These are phyloP conservation scores for Eucalyptus sideroxylon DNA, from an alignment of 345 rosid species.

Conservation along the genomic window DNA sequence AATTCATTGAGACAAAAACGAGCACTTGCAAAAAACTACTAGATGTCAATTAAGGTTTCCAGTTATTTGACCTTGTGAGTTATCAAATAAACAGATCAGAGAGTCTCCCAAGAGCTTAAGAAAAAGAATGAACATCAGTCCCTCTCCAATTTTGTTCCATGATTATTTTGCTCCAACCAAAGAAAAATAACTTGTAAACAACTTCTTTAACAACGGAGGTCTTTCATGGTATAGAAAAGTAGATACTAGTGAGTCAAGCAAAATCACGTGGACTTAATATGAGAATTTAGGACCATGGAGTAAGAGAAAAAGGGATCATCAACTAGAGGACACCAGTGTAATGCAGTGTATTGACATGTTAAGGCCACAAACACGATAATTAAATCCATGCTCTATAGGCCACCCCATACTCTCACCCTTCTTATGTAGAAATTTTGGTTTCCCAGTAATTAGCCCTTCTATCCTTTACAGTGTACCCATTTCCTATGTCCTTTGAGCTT, in stretches of 20 bases:
- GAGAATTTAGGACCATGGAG: background rate
- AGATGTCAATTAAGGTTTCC: background rate
- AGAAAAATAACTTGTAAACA: background rate
- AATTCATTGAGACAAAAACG: background rate
- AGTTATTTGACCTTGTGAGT: background rate
- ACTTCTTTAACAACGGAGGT: background rate
- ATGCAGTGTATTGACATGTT: background rate
- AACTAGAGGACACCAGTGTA: background rate
- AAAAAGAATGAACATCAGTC: background rate
- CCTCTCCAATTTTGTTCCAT: background rate
- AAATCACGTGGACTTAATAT: background rate
- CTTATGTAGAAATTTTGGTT: background rate
- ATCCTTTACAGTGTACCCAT: background rate
- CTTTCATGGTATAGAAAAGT: background rate
- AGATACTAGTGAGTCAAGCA: background rate
- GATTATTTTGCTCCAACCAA: background rate
- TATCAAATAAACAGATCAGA: background rate
- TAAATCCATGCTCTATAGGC: background rate
- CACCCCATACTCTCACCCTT: background rate
- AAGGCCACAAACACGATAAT: background rate
- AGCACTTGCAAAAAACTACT: background rate
- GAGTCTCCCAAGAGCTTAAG: background rate
- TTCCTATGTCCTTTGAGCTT: background rate
- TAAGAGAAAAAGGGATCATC: background rate
- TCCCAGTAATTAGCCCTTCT: background rate